A percentile compares a stretch with the other conserved stretches of the same genome.
phyloP scores from a whole-genome alignment of 1,284 basidiomycete species.

The Ustilago cynodontis region DNA sequence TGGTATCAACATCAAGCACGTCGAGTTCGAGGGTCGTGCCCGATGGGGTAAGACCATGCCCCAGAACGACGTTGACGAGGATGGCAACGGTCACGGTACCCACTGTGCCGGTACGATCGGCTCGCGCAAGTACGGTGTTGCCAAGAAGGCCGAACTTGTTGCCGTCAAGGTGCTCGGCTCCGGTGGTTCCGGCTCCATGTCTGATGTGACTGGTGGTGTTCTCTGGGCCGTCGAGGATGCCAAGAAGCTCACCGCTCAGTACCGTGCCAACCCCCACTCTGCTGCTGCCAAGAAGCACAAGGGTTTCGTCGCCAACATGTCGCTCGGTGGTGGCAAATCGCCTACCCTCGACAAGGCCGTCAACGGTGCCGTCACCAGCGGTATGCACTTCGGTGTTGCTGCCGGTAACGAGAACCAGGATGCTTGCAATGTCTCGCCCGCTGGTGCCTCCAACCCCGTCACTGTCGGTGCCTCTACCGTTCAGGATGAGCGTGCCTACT shows the following conservation, averaged over 20 bases:
- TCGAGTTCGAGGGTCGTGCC: slow-evolving; percentile 89
- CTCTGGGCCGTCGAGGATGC: slow-evolving; percentile 83
- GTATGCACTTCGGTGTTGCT: slow-evolving; percentile 83
- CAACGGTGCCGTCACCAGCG: slow-evolving; percentile 83
- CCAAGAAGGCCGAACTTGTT: slow-evolving; percentile 89
- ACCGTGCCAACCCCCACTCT: slow-evolving; percentile 76
- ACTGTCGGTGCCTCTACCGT: slow-evolving; percentile 77
- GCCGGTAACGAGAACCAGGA: slow-evolving; percentile 83
- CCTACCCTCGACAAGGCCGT: slow-evolving; percentile 86
- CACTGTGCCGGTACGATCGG: slow-evolving; percentile 79
- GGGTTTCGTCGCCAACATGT: slow-evolving; percentile 98
- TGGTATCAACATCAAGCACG: slow-evolving; percentile 88
- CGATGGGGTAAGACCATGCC: slow-evolving; percentile 69
- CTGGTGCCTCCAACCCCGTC: slow-evolving; percentile 76
- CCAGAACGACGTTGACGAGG: slow-evolving; percentile 80
- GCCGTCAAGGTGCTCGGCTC: slow-evolving; percentile 97
- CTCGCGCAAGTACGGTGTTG: slow-evolving; percentile 87
- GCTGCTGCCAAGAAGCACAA: slow-evolving; percentile 81
- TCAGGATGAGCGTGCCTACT: slow-evolving; percentile 85
- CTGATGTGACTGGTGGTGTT: slow-evolving; percentile 81
- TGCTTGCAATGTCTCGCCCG: slow-evolving; percentile 86
- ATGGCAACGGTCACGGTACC: slow-evolving; percentile 78
- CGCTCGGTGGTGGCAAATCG: slow-evolving; percentile 95
- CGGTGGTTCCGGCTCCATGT: slow-evolving; percentile 94
- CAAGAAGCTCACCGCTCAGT: slow-evolving; percentile 74